phyloP scores from a whole-genome alignment of 192 early-diverging fungal species.

The Coemansia aciculifera region DNA sequence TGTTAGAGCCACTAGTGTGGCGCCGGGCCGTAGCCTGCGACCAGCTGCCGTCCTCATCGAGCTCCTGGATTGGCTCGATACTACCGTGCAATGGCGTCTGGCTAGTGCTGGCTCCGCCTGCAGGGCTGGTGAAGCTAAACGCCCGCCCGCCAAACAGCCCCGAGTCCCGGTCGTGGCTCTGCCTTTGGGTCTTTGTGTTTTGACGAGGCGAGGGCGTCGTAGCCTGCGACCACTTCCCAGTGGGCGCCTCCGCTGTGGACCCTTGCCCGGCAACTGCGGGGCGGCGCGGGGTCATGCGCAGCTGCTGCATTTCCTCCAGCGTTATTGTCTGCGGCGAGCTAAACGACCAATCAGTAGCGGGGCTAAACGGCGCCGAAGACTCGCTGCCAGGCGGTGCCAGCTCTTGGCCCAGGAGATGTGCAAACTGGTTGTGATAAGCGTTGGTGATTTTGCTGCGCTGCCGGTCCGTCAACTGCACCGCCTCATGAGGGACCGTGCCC shows the following conservation, averaged over 20 bases:
- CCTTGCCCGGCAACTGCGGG: background rate
- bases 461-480: conserved; percentile 19
- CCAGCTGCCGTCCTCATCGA: conserved; percentile 31
- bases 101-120: conserved; percentile 5
- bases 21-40: conserved; percentile 16
- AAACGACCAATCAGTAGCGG: conserved; percentile 37
- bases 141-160: conserved; percentile 46
- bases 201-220: conserved; percentile 23
- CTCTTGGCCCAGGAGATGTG: conserved; percentile 30
- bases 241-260: background rate
- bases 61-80: conserved; percentile 50
- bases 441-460: conserved; percentile 29
- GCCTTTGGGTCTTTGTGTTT: background rate
- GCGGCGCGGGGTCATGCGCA: conserved; percentile 28
- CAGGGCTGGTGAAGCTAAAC: conserved; percentile 31
- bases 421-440: conserved; percentile 50
- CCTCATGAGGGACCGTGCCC: conserved; percentile 5
- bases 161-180: conserved; percentile 41
- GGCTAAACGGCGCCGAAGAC: conserved; percentile 30
- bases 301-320: conserved; percentile 42
- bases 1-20: background rate
- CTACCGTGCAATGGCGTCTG: conserved; percentile 11
- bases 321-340: conserved; percentile 52
- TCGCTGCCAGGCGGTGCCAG: conserved; percentile 11
- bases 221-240: conserved; percentile 41